Base-by-base conservation (phyloP, 2,329 filamentous ascomycete species). In the Cladosporium sp. region DNA sequence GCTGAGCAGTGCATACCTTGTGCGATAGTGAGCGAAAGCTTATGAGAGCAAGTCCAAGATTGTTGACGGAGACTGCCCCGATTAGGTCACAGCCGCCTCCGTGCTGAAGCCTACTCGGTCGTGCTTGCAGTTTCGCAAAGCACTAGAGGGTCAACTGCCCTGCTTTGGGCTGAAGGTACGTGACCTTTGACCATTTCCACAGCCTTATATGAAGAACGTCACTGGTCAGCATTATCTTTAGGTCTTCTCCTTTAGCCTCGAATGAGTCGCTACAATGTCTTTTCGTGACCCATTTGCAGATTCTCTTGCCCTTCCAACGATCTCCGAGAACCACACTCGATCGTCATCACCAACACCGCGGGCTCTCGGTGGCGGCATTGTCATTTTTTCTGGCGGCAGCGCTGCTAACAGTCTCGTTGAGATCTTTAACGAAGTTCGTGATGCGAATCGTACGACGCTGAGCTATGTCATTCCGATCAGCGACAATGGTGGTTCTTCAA, bases 341-440 rank as follows among this genome's bases (percentile, higher is more conserved):
- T 49, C 69, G 53, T 28, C 68, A 57, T 65, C 69, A 66, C 56
- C 65, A 7, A 63, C 67, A 14, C 72, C 72, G 69, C 69, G 69
- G 62, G 52, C 61, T 46, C 35, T 63, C 12, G 61, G 61, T 23
- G 61, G 60, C 69, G 89, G 89, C 66, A 89, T 96, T 66, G 91
- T 93, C 26, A 89, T 97, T 60, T 95, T 97, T 78, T 96, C 93
- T 0, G 93, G 93, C 46, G 93, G 93, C 62, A 97, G 92, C 71
- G 94, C 93, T n/a, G 93, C 94, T 6, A 98, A 97, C 76, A 96
- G 86, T 73, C 85, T 97, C 5, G 94, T 97, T 49, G 94, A 97
- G 76, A 91, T 97, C 12, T 97, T 97, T 79, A 89, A 84, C 66
- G 78, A 80, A 26, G 79, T 87, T 5, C 78, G 81, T 31, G 78